A percentile compares a stretch with the other conserved stretches of the same genome.
phyloP scores from a whole-genome alignment of 768 basidiomycete species.

The Boletellus ananiceps region DNA sequence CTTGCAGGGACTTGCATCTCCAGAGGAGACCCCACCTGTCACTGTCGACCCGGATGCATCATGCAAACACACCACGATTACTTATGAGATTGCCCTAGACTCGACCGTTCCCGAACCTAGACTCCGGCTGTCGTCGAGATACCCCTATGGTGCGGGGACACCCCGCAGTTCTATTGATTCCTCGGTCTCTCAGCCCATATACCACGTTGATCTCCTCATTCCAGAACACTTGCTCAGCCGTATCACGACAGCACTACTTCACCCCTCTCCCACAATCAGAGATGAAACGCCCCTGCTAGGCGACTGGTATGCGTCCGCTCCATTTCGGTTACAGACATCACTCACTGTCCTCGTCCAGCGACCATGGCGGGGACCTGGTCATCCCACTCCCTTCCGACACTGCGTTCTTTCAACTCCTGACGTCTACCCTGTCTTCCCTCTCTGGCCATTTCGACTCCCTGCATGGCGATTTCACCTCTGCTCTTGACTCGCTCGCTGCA shows the following conservation, averaged over 20 bases:
- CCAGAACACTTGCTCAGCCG: constrained; percentile 6
- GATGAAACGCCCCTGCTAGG: not conserved
- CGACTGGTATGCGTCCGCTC: constrained; percentile 8
- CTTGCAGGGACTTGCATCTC: constrained; percentile 28
- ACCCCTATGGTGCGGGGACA: not conserved
- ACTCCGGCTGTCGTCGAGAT: constrained; percentile 47
- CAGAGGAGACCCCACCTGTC: not conserved
- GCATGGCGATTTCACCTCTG: constrained; percentile 44
- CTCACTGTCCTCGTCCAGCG: constrained; percentile 6
- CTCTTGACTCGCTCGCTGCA: constrained; percentile 45
- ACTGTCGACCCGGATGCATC: not conserved
- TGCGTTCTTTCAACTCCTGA: constrained; percentile 75
- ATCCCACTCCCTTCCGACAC: constrained; percentile 79
- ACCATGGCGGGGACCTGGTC: constrained; percentile 47
- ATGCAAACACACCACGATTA: constrained; percentile 27
- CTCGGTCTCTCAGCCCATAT: constrained; percentile 2
- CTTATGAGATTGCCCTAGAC: constrained; percentile 53
- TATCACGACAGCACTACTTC: constrained; percentile 8
- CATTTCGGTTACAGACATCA: not conserved
- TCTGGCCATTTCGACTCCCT: constrained; percentile 48
- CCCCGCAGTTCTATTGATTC: too few species aligned
- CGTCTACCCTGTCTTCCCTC: constrained; percentile 53
- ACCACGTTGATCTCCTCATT: constrained; percentile 11
- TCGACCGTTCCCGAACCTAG: constrained; percentile 52
- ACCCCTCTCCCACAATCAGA: not conserved